Evolutionary conservation across 345 rosid genomes (phyloP).

Genomic region (Balakata baccata): DNA sequence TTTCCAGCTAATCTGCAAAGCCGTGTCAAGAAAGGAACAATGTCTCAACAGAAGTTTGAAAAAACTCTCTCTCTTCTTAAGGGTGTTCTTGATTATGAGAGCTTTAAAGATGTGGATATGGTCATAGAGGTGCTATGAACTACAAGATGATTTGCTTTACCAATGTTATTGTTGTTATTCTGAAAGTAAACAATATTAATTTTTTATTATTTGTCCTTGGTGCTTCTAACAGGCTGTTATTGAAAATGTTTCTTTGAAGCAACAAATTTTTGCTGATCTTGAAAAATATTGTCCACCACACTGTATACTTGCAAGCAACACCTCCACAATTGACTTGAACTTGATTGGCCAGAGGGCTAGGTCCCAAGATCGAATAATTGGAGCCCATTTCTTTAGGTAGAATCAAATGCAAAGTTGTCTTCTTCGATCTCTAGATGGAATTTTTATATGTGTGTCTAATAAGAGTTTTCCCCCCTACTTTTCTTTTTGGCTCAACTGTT

Average conservation of each 20-base stretch:
- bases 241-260: slow-evolving; percentile 87
- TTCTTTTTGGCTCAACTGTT: slow-evolving; percentile 16
- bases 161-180: background rate
- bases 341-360: slow-evolving; percentile 74
- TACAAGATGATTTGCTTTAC: background rate
- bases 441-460: background rate
- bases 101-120: slow-evolving; percentile 86
- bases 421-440: background rate
- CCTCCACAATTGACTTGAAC: slow-evolving; percentile 92
- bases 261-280: slow-evolving; percentile 87
- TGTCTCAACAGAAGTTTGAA: slow-evolving; percentile 77
- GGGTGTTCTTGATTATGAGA: slow-evolving; percentile 78
- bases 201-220: slow-evolving; percentile 22
- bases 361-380: slow-evolving; percentile 77
- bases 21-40: slow-evolving; percentile 76
- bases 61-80: slow-evolving; percentile 69
- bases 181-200: slow-evolving; percentile 17
- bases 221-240: slow-evolving; percentile 80
- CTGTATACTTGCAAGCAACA: slow-evolving; percentile 90
- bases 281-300: slow-evolving; percentile 85
- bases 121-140: slow-evolving; percentile 75
- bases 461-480: background rate
- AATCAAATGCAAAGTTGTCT: slow-evolving; percentile 3
- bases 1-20: slow-evolving; percentile 84
- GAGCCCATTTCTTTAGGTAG: slow-evolving; percentile 99